Conservation (phyloP, 495 filamentous ascomycete species). For the Xylaria venustula region DNA sequence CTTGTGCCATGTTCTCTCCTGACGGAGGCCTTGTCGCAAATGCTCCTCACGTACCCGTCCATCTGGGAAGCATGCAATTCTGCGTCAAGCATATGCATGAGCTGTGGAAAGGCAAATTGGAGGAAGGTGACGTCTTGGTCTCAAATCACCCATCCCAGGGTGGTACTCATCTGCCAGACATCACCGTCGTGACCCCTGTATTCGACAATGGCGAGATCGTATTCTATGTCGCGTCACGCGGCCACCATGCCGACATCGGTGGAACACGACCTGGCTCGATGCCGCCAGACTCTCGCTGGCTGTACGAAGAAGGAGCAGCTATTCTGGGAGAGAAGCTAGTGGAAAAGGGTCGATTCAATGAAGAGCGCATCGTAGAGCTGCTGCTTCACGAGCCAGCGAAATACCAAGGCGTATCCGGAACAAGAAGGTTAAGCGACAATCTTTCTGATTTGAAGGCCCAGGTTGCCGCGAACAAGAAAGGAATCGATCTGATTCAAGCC, state of each 20-base stretch:
- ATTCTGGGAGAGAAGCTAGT: constrained; percentile 91
- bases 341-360: constrained; percentile 80
- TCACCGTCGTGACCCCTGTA: constrained; percentile 87
- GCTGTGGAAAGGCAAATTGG: constrained; percentile 81
- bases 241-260: constrained; percentile 94
- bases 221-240: constrained; percentile 91
- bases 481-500: constrained; percentile 77
- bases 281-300: constrained; percentile 86
- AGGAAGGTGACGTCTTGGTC: constrained; percentile 85
- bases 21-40: constrained; percentile 90
- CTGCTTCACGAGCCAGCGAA: constrained; percentile 75
- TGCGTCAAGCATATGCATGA: constrained; percentile 85
- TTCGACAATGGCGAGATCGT: constrained; percentile 76
- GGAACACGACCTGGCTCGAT: constrained; percentile 91
- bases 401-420: constrained; percentile 81
- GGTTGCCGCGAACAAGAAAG: constrained; percentile 89
- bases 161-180: constrained; percentile 75
- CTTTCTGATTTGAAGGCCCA: constrained; percentile 91
- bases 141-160: constrained; percentile 92
- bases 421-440: constrained; percentile 84
- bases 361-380: constrained; percentile 75
- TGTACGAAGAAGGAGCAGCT: constrained; percentile 88
- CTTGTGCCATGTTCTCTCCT: constrained; percentile 86
- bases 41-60: constrained; percentile 88
- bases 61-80: constrained; percentile 84